Base-by-base conservation (phyloP, 768 basidiomycete species). In the Mycena floridula region DNA sequence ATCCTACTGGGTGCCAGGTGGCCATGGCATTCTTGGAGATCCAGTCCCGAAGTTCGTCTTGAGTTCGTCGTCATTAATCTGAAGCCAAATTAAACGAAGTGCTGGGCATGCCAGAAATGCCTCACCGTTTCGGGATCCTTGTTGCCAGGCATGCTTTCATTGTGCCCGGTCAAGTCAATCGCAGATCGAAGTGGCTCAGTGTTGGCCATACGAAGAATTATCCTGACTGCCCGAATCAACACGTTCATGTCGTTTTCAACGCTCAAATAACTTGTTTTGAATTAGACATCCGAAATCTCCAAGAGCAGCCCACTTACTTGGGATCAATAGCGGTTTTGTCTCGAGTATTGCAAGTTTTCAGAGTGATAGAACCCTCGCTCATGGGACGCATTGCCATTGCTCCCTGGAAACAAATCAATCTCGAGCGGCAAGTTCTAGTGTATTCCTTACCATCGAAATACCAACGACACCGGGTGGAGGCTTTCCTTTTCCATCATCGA, bases 191-290 rank as follows among this genome's bases (percentile, higher is more conserved):
- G 44, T 13, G 58, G 52, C n/a, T 36, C 37, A 0, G 52, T 20
- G 13, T 54, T 56, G 2, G 49, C 54, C 22, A 59, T 54, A 3
- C 50, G 40, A 9, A 60, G 43, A 7, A 48, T 40, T 26, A 60
- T 49, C 24, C 58, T 54, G 16, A 50, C 43, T 4, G 45, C 56
- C 20, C 46, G 47, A 27, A 54, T 37, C 18, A 57, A 37, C 16
- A 52, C 45, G 2, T 42, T 13, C n/a, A 55, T 42, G 32, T 60
- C 59, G 11, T 42, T 43, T 13, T 40, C 39, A 37, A 52, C 36
- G 18, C 49, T 18, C 12, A 59, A 44, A 43, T 55, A 60, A 21
- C 50, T n/a, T 51, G 42, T 18, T 38, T 42, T 3, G 47, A 25
- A 12, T 9, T 12, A 7, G 25, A n/a, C n/a, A 13, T 20, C 15